Evolutionary conservation across 2,329 filamentous ascomycete genomes (phyloP).

Genomic region (Fusarium beomiforme): DNA sequence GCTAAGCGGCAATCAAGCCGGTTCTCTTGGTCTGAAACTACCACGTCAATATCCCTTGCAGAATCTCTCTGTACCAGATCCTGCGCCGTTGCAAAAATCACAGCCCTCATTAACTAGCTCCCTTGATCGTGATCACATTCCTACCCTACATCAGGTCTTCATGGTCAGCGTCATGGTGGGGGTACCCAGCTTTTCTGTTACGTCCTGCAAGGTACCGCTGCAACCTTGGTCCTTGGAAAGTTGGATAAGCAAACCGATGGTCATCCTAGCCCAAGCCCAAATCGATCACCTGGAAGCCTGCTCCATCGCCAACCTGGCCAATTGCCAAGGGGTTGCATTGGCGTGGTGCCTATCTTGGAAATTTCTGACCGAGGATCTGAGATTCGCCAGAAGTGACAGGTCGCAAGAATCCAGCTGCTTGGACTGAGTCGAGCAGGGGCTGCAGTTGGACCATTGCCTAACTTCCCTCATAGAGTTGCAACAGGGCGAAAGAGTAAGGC

Average conservation of each 20-base stretch:
- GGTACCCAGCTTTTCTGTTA: conserved; percentile 8
- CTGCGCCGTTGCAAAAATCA: neutral
- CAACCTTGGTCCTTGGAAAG: conserved; percentile 5
- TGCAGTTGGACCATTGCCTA: neutral
- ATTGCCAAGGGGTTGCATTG: conserved; percentile 15
- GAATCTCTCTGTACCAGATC: conserved; percentile 17
- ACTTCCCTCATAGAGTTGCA: neutral
- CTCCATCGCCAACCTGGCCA: conserved; percentile 9
- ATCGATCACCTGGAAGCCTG: conserved; percentile 1
- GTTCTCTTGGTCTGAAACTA: conserved; percentile 2
- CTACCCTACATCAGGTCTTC: conserved; percentile 10
- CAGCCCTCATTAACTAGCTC: neutral
- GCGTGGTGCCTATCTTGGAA: conserved; percentile 16
- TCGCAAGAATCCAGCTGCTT: conserved; percentile 23
- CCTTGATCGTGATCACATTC: conserved; percentile 11
- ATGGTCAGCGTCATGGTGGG: conserved; percentile 5
- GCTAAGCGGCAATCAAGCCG: conserved; percentile 14
- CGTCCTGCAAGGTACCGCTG: conserved; percentile 34
- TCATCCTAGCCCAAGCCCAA: conserved; percentile 1
- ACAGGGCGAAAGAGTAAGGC: conserved; percentile 6
- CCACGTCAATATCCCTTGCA: conserved; percentile 21
- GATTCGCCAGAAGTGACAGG: conserved; percentile 25
- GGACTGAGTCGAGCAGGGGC: conserved; percentile 3
- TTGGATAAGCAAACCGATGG: neutral
- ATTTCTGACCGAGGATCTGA: conserved; percentile 29